These are phyloP conservation scores for Aspergillus ostianus DNA, from an alignment of 495 filamentous ascomycete genomes.

Conservation along the genomic window DNA sequence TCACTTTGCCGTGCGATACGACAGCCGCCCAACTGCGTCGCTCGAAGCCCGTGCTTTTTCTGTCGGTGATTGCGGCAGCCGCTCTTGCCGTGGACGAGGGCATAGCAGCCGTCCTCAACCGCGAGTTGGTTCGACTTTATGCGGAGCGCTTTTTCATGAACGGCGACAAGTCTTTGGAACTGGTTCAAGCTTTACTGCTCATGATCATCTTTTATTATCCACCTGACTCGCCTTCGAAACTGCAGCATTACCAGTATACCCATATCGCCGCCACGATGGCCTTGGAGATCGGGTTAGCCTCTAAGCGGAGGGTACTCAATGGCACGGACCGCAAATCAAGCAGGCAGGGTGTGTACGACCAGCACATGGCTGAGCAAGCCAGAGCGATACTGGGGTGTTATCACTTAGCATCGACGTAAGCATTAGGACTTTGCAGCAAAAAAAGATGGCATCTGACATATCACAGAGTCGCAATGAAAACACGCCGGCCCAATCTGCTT, in stretches of 20 bases:
- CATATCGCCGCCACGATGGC: slow-evolving; percentile 56
- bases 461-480: slow-evolving; percentile 48
- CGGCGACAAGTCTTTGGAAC: slow-evolving; percentile 51
- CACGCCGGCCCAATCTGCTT: slow-evolving; percentile 50
- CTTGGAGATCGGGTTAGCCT: slow-evolving; percentile 50
- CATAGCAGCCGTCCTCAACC: slow-evolving; percentile 44
- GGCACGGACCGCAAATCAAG: slow-evolving; percentile 23
- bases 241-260: slow-evolving; percentile 55
- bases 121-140: slow-evolving; percentile 47
- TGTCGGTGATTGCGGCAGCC: slow-evolving; percentile 49
- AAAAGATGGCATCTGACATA: slow-evolving; percentile 7
- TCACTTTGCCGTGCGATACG: slow-evolving; percentile 36
- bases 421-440: neutral
- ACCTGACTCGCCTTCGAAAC: slow-evolving; percentile 41
- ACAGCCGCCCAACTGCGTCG: slow-evolving; percentile 42
- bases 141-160: slow-evolving; percentile 48
- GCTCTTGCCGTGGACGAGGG: slow-evolving; percentile 39
- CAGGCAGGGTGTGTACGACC: slow-evolving; percentile 26
- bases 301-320: slow-evolving; percentile 27
- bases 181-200: slow-evolving; percentile 50
- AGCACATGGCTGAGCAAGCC: slow-evolving; percentile 40
- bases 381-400: slow-evolving; percentile 50
- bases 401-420: slow-evolving; percentile 45
- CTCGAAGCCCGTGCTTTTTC: slow-evolving; percentile 48
- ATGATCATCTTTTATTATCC: slow-evolving; percentile 52